phyloP scores from a whole-genome alignment of 495 filamentous ascomycete species.

The Aspergillus indologenus region DNA sequence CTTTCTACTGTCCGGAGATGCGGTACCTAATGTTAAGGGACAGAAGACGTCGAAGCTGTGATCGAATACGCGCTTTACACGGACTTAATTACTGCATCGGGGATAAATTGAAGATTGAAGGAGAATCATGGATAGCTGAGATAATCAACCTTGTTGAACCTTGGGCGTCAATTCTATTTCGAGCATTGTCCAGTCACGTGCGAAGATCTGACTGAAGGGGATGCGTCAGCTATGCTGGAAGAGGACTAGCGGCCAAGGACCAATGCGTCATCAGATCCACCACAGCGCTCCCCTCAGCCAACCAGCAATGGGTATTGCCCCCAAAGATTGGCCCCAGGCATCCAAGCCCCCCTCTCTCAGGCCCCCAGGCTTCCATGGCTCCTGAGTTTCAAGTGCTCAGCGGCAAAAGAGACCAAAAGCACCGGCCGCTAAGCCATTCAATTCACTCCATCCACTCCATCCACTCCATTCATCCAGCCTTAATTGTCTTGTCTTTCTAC shows the following conservation, averaged over 20 bases:
- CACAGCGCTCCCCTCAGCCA: not conserved
- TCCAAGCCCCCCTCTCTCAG: not conserved
- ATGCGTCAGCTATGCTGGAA: not conserved
- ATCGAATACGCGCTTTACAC: slow-evolving; percentile 10
- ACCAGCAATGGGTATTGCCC: not conserved
- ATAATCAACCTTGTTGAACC: no score
- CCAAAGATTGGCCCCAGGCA: not conserved
- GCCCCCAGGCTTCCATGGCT: not conserved
- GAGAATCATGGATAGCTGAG: no score
- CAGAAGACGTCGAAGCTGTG: slow-evolving; percentile 62
- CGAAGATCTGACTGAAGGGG: not conserved
- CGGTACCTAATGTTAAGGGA: slow-evolving; percentile 56
- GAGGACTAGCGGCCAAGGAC: not conserved
- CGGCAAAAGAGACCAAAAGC: no score
- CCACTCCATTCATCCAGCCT: not conserved
- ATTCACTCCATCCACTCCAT: no score
- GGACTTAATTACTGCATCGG: no score
- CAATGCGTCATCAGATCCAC: slow-evolving; percentile 4
- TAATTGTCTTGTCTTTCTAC: no score
- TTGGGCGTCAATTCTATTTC: no score
- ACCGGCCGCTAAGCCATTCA: no score
- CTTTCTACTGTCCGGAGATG: slow-evolving; percentile 55
- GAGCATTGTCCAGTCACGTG: no score
- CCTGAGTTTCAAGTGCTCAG: not conserved
- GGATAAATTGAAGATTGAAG: no score